Evolutionary conservation across 352 stramenopile genomes (phyloP), one percentile per base, ranked within the genome.

Genomic region (Phytophthora capsici): DNA sequence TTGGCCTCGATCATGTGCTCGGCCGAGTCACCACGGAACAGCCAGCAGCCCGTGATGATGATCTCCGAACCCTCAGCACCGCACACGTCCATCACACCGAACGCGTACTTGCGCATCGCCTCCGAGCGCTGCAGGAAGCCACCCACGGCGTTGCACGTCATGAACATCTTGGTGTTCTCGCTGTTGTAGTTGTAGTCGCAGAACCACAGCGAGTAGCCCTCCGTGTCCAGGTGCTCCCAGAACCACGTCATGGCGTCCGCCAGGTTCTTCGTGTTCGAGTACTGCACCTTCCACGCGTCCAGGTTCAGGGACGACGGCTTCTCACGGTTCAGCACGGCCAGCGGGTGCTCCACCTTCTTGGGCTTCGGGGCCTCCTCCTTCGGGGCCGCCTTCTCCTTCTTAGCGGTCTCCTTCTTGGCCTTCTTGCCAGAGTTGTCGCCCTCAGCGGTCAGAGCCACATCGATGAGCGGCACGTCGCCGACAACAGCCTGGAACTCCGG

Each of bases 101-200:
- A 98, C 17, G 87, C 86, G 80, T 92, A 97, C 84, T 97, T 98
- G 61, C 93, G 83, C 63, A 98, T 90, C 37, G 89, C 91, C 61
- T 97, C 93, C 54, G 80, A 93, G 47, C 93, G 84, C 78, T 98
- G 94, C 47, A 98, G 68, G 81, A 98, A 98, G 51, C 94, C 94
- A 60, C 82, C 78, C 48, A 97, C 83, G 51, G 96, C 84, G 76
- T 98, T 98, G 72, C 80, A 89, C 58, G 84, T 94, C 93, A 98
- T 98, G 83, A 98, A 98, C 50, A 93, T 75, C 66, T 91, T 91
- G 57, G 88, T 96, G 80, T 97, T 96, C 67, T 98, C 94, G 19
- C 91, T 82, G 73, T 97, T 96, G 76, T 98, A 98, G 66, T 98
- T 97, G 85, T 98, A 98, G 53, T 93, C 78, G 67, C 80, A 92